phyloP scores from a whole-genome alignment of 108 stramenopile genomes.

The Cyclostephanos invisitatus region DNA sequence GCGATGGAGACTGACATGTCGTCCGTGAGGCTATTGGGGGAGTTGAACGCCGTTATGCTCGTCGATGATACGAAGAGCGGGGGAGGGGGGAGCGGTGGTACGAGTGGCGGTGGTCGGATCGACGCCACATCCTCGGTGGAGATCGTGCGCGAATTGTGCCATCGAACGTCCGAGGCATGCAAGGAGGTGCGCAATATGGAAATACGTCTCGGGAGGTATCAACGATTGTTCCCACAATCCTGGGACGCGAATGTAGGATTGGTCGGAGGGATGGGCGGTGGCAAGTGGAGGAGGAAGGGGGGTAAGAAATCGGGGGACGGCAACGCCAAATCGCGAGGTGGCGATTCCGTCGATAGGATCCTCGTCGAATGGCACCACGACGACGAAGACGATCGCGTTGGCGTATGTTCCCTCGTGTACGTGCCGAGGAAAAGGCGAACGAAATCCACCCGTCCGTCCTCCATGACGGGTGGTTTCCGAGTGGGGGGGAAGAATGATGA shows the following conservation, averaged over 20 bases:
- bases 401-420: conserved; percentile 49
- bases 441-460: conserved; percentile 8
- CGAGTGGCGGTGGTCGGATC: no score
- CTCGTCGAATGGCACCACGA: conserved; percentile 53
- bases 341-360: conserved; percentile 30
- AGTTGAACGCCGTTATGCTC: conserved; percentile 43
- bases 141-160: conserved; percentile 30
- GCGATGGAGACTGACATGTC: conserved; percentile 25
- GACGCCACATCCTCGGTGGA: conserved; percentile 14
- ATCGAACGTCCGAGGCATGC: conserved; percentile 21
- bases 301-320: neutral
- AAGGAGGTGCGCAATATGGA: conserved; percentile 23
- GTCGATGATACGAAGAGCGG: conserved; percentile 3
- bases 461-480: neutral
- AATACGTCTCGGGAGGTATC: conserved; percentile 33
- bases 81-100: neutral
- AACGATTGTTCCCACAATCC: conserved; percentile 13
- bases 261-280: conserved; percentile 12
- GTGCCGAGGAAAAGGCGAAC: conserved; percentile 32
- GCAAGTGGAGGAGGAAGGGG: conserved; percentile 13
- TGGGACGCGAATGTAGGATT: conserved; percentile 8
- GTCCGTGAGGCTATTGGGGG: conserved; percentile 18
- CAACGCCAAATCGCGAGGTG: neutral
- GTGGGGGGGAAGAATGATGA: neutral
- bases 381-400: neutral